A percentile compares a stretch with the other conserved stretches of the same genome.
These are phyloP conservation scores for Inonotus obliquus DNA, from an alignment of 1,284 basidiomycete genomes.

Conservation along the genomic window DNA sequence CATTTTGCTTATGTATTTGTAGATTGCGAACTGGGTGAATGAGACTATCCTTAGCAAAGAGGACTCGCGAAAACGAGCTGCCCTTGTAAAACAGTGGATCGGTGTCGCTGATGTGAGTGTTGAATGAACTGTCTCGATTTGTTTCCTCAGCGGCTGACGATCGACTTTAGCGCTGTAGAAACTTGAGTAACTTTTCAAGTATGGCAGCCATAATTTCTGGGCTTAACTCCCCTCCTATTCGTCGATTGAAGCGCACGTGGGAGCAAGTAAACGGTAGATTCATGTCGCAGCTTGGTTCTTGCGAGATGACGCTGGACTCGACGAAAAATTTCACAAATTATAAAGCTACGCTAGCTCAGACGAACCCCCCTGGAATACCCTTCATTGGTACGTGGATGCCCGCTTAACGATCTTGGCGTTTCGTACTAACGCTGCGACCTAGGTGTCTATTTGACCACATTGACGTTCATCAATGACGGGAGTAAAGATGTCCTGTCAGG, in stretches of 20 bases:
- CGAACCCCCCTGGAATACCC: slow-evolving; percentile 94
- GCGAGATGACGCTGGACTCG: slow-evolving; percentile 83
- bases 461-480: slow-evolving; percentile 99
- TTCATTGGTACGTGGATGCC: slow-evolving; percentile 79
- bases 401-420: neutral
- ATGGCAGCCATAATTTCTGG: slow-evolving; percentile 96
- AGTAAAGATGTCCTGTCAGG: slow-evolving; percentile 83
- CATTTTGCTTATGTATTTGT: slow-evolving; percentile 5
- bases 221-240: slow-evolving; percentile 90
- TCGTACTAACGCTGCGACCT: neutral
- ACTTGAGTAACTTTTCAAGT: slow-evolving; percentile 90
- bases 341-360: slow-evolving; percentile 77
- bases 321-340: slow-evolving; percentile 95
- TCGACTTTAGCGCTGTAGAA: slow-evolving; percentile 71
- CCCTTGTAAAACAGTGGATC: slow-evolving; percentile 88
- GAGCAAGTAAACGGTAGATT: slow-evolving; percentile 77
- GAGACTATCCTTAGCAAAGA: slow-evolving; percentile 83
- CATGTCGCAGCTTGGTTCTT: slow-evolving; percentile 61
- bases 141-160: neutral
- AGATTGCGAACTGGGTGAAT: slow-evolving; percentile 94
- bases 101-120: slow-evolving; percentile 83
- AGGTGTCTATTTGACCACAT: slow-evolving; percentile 94
- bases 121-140: neutral
- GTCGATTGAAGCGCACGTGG: slow-evolving; percentile 93
- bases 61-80: slow-evolving; percentile 82